Evolutionary conservation across 495 filamentous ascomycete species (phyloP).

Genomic region (Filosporella fistucella): DNA sequence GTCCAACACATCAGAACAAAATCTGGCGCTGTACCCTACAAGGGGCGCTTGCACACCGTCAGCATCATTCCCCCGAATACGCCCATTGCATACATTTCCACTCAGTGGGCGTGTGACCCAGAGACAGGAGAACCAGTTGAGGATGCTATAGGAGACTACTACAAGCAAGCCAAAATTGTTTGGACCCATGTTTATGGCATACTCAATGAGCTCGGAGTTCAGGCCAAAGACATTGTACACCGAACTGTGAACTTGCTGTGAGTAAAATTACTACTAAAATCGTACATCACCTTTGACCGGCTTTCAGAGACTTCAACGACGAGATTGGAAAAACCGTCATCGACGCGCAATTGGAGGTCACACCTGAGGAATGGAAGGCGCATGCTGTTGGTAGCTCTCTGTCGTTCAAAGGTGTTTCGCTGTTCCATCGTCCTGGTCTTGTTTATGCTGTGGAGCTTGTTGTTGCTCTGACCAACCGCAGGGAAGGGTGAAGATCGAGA

Average conservation of each 20-base stretch:
- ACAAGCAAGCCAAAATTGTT: constrained; percentile 10
- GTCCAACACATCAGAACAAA: constrained; percentile 6
- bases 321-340: constrained; percentile 6
- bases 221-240: constrained; percentile 10
- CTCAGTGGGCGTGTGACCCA: constrained; percentile 13
- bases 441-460: constrained; percentile 11
- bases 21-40: constrained; percentile 6
- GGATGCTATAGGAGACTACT: not conserved
- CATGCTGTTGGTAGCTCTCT: constrained; percentile 4
- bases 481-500: too few relatives aligned
- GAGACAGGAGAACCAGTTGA: constrained; percentile 8
- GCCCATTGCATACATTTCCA: constrained; percentile 10
- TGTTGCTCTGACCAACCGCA: constrained; percentile 8
- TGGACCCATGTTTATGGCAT: constrained; percentile 6
- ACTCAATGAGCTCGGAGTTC: constrained; percentile 10
- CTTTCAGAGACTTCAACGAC: constrained; percentile 9
- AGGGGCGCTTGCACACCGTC: constrained; percentile 7
- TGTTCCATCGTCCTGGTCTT: constrained; percentile 10
- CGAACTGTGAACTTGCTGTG: constrained; percentile 8
- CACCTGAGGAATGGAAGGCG: constrained; percentile 10
- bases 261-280: not conserved
- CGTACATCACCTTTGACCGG: not conserved
- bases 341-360: not conserved
- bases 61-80: constrained; percentile 11
- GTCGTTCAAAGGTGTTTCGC: not conserved